Percentiles rank a stretch among this genome's conserved stretches.
Evolutionary conservation across 306 rosid species (phyloP).

Genomic region (Sindora glabra): DNA sequence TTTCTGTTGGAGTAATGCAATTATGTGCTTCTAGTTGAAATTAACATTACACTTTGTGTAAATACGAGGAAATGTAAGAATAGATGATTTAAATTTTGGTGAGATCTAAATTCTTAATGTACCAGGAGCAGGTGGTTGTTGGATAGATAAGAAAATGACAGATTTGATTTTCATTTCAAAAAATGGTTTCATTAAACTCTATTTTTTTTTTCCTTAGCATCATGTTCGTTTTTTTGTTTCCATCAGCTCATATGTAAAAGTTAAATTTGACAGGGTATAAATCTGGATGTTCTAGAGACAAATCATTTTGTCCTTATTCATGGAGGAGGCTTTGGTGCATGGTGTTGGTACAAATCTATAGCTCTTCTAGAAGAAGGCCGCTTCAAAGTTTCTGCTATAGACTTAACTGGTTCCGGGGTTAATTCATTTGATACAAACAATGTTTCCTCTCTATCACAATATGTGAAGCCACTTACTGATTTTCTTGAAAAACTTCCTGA

Average conservation of each 20-base stretch:
- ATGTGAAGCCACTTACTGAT: conserved; percentile 80
- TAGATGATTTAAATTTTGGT: no score
- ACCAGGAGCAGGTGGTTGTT: no score
- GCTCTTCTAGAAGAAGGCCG: conserved; percentile 91
- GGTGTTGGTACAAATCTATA: conserved; percentile 99
- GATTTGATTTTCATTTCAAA: no score
- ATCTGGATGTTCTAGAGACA: conserved; percentile 81
- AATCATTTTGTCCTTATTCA: conserved; percentile 86
- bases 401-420: conserved; percentile 91
- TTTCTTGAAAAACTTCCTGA: conserved; percentile 71
- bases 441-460: conserved; percentile 62
- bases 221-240: conserved; percentile 5
- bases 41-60: no score
- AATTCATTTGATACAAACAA: conserved; percentile 67
- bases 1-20: no score
- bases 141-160: no score
- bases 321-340: conserved; percentile 99
- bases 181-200: no score
- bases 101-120: no score
- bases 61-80: no score
- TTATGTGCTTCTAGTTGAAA: no score
- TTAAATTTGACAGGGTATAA: conserved; percentile 49
- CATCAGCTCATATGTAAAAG: not conserved
- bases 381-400: conserved; percentile 75
- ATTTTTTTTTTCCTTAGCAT: no score